Evolutionary conservation across 2,329 filamentous ascomycete genomes (phyloP), one percentile per base, ranked within the genome.

Genomic region (Phyllosticta capitalensis): DNA sequence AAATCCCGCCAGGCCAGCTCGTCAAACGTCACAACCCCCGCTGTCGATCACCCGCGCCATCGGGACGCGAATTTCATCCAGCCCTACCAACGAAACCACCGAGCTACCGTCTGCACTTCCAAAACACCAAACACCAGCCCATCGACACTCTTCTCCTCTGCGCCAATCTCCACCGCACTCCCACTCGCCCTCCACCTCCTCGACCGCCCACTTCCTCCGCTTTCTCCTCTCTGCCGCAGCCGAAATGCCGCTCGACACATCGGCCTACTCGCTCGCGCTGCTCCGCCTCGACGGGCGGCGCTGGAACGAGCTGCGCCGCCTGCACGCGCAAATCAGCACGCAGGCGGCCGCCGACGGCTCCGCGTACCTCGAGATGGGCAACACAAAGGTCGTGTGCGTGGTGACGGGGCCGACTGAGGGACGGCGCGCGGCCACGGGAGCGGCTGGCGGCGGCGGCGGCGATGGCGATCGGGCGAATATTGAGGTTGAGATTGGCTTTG

Each of bases 341-440:
- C 94, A 96, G 74, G 87, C 92, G 62, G 88, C 92, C 55, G 91
- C 92, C 59, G 94, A 97, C 67, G 94, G 94, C 38, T 95, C 89
- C 52, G 90, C 88, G 63, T 96, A 96, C 75, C 84, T 97, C 61
- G 90, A 96, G 72, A 95, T 95, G 87, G 94, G 94, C 67, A 95
- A 97, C 76, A 99, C 94, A 21, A 94, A 96, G 71, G 87, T 99
- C 66, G 89, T 97, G 75, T 96, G 92, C 75, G 90, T 92, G 22
- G 86, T 99, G 54, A 85, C 86, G 1, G 94, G 94, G 0, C 94
- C 94, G 0, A 84, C 83, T 45, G 94, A 99, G 74, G 81, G 81
- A 55, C 75, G 81, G 65, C 73, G 77, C 2, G 26, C 22, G 10
- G 19, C 26, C 3, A 26, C 17, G 12, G 54, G 54, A 33, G 50